Evolutionary conservation across 2,329 filamentous ascomycete species (phyloP).

Genomic region (Pestalotiopsis sp.): DNA sequence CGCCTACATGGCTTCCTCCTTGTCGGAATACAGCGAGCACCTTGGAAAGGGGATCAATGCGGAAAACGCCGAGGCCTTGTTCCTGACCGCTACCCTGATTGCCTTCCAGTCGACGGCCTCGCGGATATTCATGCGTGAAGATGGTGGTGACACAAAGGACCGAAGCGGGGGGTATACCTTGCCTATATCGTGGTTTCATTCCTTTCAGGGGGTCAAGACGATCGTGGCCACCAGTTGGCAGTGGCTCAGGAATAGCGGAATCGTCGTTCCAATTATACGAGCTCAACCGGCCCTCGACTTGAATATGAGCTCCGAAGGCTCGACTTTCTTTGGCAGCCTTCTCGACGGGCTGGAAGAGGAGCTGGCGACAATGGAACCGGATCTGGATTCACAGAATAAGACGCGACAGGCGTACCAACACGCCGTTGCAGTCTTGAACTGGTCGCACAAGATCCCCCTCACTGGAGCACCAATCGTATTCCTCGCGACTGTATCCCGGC

Average conservation of each 20-base stretch:
- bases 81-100: conserved; percentile 63
- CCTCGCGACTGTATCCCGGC: conserved; percentile 63
- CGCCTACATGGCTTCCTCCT: conserved; percentile 63
- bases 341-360: conserved; percentile 60
- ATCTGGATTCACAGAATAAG: conserved; percentile 19
- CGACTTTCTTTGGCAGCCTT: conserved; percentile 62
- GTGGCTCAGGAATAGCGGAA: conserved; percentile 58
- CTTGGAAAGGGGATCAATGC: conserved; percentile 58
- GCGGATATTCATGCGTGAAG: conserved; percentile 61
- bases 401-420: conserved; percentile 61
- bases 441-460: conserved; percentile 62
- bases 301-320: conserved; percentile 52
- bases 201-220: conserved; percentile 67
- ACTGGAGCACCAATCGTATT: conserved; percentile 61
- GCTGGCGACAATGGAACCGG: conserved; percentile 34
- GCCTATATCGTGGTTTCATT: conserved; percentile 66
- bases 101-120: conserved; percentile 67
- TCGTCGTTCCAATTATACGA: conserved; percentile 62
- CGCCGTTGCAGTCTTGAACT: conserved; percentile 65
- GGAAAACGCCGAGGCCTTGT: conserved; percentile 62
- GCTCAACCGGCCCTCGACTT: conserved; percentile 63
- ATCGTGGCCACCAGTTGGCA: conserved; percentile 65
- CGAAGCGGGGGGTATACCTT: conserved; percentile 49
- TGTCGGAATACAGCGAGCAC: conserved; percentile 59
- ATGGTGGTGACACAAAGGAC: conserved; percentile 39